Base-by-base conservation (phyloP, 495 filamentous ascomycete genomes). In the Lasiosphaeria miniovina region DNA sequence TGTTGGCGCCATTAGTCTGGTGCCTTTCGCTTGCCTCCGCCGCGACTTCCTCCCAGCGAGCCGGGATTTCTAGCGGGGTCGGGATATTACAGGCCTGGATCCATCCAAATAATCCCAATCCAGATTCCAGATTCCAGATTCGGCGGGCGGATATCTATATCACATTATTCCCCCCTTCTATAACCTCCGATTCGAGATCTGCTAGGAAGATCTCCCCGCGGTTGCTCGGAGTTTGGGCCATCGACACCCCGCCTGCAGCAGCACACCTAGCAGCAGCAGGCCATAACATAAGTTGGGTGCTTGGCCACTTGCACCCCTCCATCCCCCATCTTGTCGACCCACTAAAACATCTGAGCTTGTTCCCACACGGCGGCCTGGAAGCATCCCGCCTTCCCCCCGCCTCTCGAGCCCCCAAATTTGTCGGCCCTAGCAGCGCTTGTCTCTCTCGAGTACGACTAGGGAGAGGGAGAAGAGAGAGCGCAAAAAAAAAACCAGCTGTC, bases 181-280 rank as follows among this genome's bases (percentile, higher is more conserved):
- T 46, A 46, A 2, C 43, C 43, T 46, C 43, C 43, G 43, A 46
- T n/a, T 46, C 43, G 12, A 46, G 43, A 46, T 46, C 43, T 46
- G 15, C 43, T n/a, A 46, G 11, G 38, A 14, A 46, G 43, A 24
- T 24, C 24, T 24, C 24, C 24, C 24, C 24, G 24, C 24, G 24
- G 24, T 24, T 24, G 24, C 24, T 24, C 24, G 24, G 24, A 24
- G 24, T 24, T 24, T 24, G 24, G 24, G 24, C 24, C 24, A 24
- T 24, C 24, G 24, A 24, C 24, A 24, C 24, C 24, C 24, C 24
- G 24, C 24, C 24, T 24, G 24, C 24, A 24, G 24, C 24, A 24
- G 24, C 24, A 24, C 24, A 24, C 24, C 24, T 24, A 24, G 24
- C 24, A 24, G 24, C 24, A 24, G 24, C 24, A 24, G 24, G 24